Conservation (phyloP, 2,329 filamentous ascomycete species). For the Epichloe festucae region DNA sequence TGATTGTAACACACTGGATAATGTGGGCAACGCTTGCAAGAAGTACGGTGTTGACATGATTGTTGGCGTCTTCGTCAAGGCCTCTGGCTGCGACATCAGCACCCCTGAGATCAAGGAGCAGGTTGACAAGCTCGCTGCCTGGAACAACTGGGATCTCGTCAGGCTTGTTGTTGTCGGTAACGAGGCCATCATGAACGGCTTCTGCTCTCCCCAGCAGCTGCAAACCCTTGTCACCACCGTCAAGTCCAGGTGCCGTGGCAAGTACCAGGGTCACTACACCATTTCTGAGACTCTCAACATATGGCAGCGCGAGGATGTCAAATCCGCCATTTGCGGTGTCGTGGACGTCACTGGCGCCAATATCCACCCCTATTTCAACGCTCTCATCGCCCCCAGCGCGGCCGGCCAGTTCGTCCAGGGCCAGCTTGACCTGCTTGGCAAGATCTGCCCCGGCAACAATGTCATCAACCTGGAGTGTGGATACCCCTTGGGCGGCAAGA, state of each 20-base stretch:
- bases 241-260: slow-evolving; percentile 52
- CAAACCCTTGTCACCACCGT: slow-evolving; percentile 55
- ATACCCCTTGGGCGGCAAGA: slow-evolving; percentile 61
- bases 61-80: slow-evolving; percentile 75
- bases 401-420: slow-evolving; percentile 66
- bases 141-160: slow-evolving; percentile 63
- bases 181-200: slow-evolving; percentile 71
- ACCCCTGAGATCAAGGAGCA: slow-evolving; percentile 55
- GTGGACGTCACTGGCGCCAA: slow-evolving; percentile 76
- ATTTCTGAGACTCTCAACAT: slow-evolving; percentile 76
- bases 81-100: slow-evolving; percentile 42
- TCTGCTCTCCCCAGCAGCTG: slow-evolving; percentile 51
- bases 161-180: slow-evolving; percentile 79
- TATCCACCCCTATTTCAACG: slow-evolving; percentile 92
- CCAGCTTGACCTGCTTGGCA: slow-evolving; percentile 59
- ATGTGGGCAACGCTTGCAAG: slow-evolving; percentile 57
- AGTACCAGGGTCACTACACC: slow-evolving; percentile 62
- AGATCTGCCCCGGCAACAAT: slow-evolving; percentile 57
- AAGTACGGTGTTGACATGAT: slow-evolving; percentile 64
- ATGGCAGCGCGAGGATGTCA: slow-evolving; percentile 52
- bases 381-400: slow-evolving; percentile 38
- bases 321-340: slow-evolving; percentile 50
- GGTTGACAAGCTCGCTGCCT: slow-evolving; percentile 57
- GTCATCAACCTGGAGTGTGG: slow-evolving; percentile 82
- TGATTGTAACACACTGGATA: slow-evolving; percentile 72